Percentiles rank a stretch among this genome's conserved stretches.
phyloP scores from a whole-genome alignment of 2,329 filamentous ascomycete species.

The Tetracladium maxilliforme region DNA sequence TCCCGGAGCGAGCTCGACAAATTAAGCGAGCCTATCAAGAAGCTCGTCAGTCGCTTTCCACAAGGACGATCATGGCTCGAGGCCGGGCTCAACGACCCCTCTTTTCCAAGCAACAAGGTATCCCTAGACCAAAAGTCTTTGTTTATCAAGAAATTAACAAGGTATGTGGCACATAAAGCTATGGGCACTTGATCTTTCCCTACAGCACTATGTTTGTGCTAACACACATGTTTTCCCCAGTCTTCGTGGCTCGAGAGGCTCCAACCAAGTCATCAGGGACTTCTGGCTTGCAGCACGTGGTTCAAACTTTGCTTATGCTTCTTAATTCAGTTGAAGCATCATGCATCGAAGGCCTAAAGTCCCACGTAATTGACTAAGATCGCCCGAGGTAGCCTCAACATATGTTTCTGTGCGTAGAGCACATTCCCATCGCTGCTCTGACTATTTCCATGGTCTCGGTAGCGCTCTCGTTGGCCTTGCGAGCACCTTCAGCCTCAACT shows the following conservation, averaged over 20 bases:
- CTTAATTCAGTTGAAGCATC: slow-evolving; percentile 16
- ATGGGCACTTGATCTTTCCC: not conserved
- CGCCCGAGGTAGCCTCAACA: too few species aligned
- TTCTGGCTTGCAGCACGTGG: slow-evolving; percentile 58
- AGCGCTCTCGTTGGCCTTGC: slow-evolving; percentile 47
- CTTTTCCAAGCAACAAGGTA: slow-evolving; percentile 47
- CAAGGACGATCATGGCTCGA: slow-evolving; percentile 48
- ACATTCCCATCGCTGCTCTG: slow-evolving; percentile 25
- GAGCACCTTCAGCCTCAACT: slow-evolving; percentile 41
- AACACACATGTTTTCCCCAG: slow-evolving; percentile 21
- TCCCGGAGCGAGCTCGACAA: slow-evolving; percentile 59
- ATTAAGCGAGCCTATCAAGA: slow-evolving; percentile 56
- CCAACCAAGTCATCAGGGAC: slow-evolving; percentile 52
- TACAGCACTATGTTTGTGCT: not conserved
- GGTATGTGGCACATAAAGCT: too few species aligned
- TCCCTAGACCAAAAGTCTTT: too few species aligned
- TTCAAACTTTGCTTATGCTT: slow-evolving; percentile 44
- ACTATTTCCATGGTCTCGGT: slow-evolving; percentile 29
- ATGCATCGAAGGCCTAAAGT: too few species aligned
- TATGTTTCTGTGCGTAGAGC: too few species aligned
- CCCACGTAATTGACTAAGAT: too few species aligned
- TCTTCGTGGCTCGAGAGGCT: slow-evolving; percentile 46
- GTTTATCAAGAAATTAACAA: too few species aligned
- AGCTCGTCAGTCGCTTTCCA: slow-evolving; percentile 41
- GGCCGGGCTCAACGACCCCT: slow-evolving; percentile 33